phyloP scores from a whole-genome alignment of 176 grass and related monocot genomes.

The Triticum timopheevii region DNA sequence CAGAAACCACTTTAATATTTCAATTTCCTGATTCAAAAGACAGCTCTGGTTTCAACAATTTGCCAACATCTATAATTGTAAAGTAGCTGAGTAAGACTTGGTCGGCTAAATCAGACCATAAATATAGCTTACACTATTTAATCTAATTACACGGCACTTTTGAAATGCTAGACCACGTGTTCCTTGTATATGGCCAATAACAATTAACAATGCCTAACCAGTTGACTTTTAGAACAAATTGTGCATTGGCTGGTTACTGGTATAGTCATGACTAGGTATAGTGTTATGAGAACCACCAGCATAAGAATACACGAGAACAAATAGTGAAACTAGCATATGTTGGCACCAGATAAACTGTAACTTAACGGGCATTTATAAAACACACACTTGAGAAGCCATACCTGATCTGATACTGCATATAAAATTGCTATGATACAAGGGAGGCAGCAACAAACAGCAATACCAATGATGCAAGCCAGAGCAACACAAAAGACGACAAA shows the following conservation, averaged over 20 bases:
- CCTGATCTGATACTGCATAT: conserved; percentile 71
- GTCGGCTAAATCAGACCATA: not conserved
- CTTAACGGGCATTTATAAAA: not conserved
- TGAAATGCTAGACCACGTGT: not conserved
- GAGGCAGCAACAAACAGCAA: conserved; percentile 81
- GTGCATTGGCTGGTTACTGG: not conserved
- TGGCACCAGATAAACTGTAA: not conserved
- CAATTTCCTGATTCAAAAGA: not conserved
- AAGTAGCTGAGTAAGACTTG: not conserved
- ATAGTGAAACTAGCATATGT: not conserved
- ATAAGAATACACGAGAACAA: not conserved
- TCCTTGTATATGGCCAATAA: not conserved
- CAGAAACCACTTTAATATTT: not conserved
- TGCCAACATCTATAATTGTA: not conserved
- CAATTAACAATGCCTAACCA: not conserved
- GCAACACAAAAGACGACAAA: conserved; percentile 79
- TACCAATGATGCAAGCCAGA: conserved; percentile 73
- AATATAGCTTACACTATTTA: not conserved
- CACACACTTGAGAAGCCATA: conserved; percentile 15
- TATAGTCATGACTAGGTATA: not conserved
- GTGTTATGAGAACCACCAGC: not conserved
- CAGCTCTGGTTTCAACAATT: not conserved
- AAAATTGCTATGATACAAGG: conserved; percentile 83
- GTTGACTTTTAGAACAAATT: not conserved
- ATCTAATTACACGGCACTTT: not conserved